Evolutionary conservation across 179 eudicot genomes (phyloP), one percentile per base, ranked within the genome.

Genomic region (Beta corolliflora): DNA sequence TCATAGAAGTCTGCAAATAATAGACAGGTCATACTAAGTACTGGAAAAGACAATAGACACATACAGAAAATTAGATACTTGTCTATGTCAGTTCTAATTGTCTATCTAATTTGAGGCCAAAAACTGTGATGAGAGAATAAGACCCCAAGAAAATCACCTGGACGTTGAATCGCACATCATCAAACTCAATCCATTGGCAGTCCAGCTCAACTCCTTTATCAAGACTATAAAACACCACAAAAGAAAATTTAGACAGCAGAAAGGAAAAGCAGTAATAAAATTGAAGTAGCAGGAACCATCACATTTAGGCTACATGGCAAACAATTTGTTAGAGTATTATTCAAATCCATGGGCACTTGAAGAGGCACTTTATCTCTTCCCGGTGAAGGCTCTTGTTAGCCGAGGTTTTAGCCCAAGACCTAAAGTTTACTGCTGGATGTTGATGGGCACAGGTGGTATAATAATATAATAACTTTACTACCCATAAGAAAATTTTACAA

Each of bases 171-270:
- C 97, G 94, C 71, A 96, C 91, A 78, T 96, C 99, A 84, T 91
- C 94, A 85, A 96, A 96, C 87, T 96, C 99, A 82, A 91, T 86
- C 98, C 97, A 96, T 58, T 92, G 93, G 88, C 90, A 90, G 70
- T 96, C 98, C 86, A 92, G 79, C 82, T 94, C 99, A 77, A 93
- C 93, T 82, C 98, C 99, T 80, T 91, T 96, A 75, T 92, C 99
- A 82, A 91, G 88, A 83, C 99, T 96, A 85, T 81, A 91, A 78
- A 81, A 73, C 78, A 88, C 41, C 79, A 86, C 56, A 31, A 46
- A 50, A 44, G 55, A 63, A 69, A 50, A 16, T 64, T 80, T 65
- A 63, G 54, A 29, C 67, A 19, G 70, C 63, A 50, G 53, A 36
- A 52, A 59, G 25, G 46, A 53, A 79, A 29, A 18, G 52, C 29